Evolutionary conservation across 2,329 filamentous ascomycete genomes (phyloP), one percentile per base, ranked within the genome.

Genomic region (Fusarium humuli): DNA sequence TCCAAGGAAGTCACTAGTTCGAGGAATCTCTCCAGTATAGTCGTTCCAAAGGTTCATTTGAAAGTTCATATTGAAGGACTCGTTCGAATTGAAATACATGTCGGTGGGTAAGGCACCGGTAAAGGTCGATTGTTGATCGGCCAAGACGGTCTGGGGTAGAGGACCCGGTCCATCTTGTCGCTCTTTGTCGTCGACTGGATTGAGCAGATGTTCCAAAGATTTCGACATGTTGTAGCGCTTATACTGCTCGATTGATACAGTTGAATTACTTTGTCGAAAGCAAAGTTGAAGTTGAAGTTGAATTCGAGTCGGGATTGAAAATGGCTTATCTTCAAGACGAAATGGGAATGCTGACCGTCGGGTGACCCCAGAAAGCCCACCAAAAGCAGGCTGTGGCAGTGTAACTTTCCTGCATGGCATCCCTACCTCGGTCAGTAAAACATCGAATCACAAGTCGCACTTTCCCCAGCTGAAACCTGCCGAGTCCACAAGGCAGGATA

Each of bases 341-440:
- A n/a, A 37, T 37, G 34, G 34, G 34, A 37, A 2, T 37, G 34
- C 34, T 37, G 34, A 37, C 34, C 7, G 34, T 37, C 34, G 34
- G 34, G 18, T 37, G 18, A 37, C 34, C 34, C 34, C 34, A 37
- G 34, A n/a, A 37, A 37, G 7, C 11, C 16, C 7, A 22, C 23
- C 27, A 25, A 48, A 64, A 64, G 27, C 37, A 64, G 59, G 59
- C 61, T 64, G 49, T 27, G 58, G 14, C 18, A 49, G 59, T 18
- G 25, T 4, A 11, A 37, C 27, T 16, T 5, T 18, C 18, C 20
- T 49, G 44, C 42, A 44, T 30, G 7, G 44, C n/a, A 64, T 18
- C 59, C 59, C 37, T 40, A 16, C 2, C 1, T 45, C 18, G n/a
- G 32, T 47, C 32, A 55, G 32, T n/a, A 6, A 14, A 29, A 25